Conservation (phyloP, 129 eudicot genomes). For the Lactuca saligna region DNA sequence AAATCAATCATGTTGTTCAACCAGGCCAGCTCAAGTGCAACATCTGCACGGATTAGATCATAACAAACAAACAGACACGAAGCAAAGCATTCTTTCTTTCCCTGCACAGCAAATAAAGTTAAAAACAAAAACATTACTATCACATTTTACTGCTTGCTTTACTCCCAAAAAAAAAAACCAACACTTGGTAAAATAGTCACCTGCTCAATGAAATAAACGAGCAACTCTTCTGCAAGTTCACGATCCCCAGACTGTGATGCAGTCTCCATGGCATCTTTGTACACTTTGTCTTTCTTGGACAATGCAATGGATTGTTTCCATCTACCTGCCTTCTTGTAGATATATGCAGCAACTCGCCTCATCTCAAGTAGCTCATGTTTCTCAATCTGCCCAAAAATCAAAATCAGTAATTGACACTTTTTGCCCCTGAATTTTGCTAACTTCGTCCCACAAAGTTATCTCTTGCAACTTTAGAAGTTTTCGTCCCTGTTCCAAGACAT, state of each 20-base stretch:
- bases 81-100: constrained; percentile 99
- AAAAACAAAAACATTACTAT: constrained; percentile 6
- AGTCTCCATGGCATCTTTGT: constrained; percentile 98
- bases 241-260: constrained; percentile 98
- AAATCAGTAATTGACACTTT: neutral
- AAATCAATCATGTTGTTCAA: constrained; percentile 94
- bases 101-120: constrained; percentile 49
- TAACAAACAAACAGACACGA: constrained; percentile 93
- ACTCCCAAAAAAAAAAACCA: neutral
- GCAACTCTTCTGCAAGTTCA: constrained; percentile 93
- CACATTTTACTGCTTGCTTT: neutral
- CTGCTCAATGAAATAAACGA: constrained; percentile 90
- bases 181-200: constrained; percentile 15
- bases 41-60: constrained; percentile 86
- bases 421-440: no score
- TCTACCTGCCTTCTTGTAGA: constrained; percentile 95
- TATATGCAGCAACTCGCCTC: constrained; percentile 98
- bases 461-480: neutral
- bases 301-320: constrained; percentile 97
- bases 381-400: constrained; percentile 66
- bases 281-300: constrained; percentile 91
- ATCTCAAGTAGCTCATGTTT: constrained; percentile 97
- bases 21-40: constrained; percentile 98
- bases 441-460: no score
- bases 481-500: no score